Conservation (phyloP, 2,329 filamentous ascomycete species). For the Alternaria infectoria region DNA sequence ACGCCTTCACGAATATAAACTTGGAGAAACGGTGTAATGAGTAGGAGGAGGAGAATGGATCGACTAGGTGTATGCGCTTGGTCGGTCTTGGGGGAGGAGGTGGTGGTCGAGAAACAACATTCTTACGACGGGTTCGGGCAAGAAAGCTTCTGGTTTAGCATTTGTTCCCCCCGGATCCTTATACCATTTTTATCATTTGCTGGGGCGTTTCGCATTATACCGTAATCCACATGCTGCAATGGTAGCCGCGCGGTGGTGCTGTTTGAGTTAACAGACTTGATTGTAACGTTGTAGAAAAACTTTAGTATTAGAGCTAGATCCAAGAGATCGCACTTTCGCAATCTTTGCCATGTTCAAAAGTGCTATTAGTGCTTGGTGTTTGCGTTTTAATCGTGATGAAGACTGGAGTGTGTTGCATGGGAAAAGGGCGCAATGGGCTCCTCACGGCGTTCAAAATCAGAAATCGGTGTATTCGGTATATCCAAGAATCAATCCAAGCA, state of each 20-base stretch:
- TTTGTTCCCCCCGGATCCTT: conserved; percentile 19
- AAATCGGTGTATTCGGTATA: conserved; percentile 22
- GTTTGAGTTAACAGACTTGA: neutral
- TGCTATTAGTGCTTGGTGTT: neutral
- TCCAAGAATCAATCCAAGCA: conserved; percentile 2
- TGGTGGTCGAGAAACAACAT: conserved; percentile 7
- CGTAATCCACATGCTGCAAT: conserved; percentile 36
- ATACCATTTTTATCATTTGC: conserved; percentile 35
- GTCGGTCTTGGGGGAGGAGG: neutral
- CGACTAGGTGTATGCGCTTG: neutral
- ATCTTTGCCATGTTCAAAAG: neutral
- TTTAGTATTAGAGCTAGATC: conserved; percentile 37
- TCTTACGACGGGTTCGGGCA: conserved; percentile 23
- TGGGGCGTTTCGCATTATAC: conserved; percentile 44
- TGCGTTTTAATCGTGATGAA: neutral
- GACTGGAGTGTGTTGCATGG: neutral
- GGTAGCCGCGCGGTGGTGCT: conserved; percentile 16
- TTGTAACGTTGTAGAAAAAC: conserved; percentile 24
- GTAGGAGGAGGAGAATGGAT: neutral
- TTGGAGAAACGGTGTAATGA: conserved; percentile 5
- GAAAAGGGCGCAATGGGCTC: conserved; percentile 8
- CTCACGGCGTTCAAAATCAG: conserved; percentile 22
- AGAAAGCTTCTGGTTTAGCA: conserved; percentile 27
- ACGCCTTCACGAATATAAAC: conserved; percentile 4
- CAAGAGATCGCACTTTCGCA: conserved; percentile 27